Conservation (phyloP, 1,139 yeast species). For the Debaryomyces coudertii region DNA sequence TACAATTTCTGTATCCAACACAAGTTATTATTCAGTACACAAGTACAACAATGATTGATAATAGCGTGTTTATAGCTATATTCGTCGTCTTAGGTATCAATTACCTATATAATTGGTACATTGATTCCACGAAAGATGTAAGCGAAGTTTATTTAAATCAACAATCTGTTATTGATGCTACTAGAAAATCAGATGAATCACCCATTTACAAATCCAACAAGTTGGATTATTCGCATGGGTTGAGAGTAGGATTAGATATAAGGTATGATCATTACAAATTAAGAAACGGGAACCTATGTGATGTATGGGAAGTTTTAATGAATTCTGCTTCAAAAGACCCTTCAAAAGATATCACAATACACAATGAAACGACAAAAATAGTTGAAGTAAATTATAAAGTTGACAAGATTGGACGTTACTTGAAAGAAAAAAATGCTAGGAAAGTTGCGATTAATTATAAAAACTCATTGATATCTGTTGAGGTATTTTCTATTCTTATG, state of each 20-base stretch:
- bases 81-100: constrained; percentile 24
- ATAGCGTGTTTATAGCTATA: constrained; percentile 20
- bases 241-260: constrained; percentile 67
- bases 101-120: constrained; percentile 26
- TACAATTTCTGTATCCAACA: background rate
- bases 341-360: constrained; percentile 20
- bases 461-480: constrained; percentile 22
- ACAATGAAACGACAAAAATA: constrained; percentile 21
- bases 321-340: constrained; percentile 17
- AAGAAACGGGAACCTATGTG: constrained; percentile 70
- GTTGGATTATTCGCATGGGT: constrained; percentile 61
- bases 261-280: constrained; percentile 61
- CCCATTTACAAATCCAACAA: constrained; percentile 67
- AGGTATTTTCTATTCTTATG: constrained; percentile 27
- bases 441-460: constrained; percentile 23
- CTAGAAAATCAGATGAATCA: constrained; percentile 60
- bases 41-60: constrained; percentile 12
- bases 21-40: background rate
- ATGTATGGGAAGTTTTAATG: constrained; percentile 57
- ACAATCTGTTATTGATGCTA: constrained; percentile 61
- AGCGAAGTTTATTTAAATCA: constrained; percentile 58
- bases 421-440: constrained; percentile 18
- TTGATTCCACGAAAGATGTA: constrained; percentile 48
- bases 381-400: constrained; percentile 31
- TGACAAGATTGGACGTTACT: constrained; percentile 18